These are phyloP conservation scores for Kazachstania martiniae DNA, from an alignment of 805 yeast genomes.

Conservation along the genomic window DNA sequence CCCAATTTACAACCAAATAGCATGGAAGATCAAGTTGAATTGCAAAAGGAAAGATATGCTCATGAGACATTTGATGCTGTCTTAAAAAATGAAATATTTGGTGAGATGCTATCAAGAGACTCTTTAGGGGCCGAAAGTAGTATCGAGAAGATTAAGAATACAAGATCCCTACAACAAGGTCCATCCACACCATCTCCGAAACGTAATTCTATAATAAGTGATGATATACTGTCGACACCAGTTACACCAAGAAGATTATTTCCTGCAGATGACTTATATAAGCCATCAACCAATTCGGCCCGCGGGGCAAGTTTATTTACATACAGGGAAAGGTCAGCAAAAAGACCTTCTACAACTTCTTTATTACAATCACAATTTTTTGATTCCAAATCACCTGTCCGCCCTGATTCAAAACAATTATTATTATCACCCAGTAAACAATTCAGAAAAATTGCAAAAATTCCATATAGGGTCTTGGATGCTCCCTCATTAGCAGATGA, in stretches of 20 bases:
- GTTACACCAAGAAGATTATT: constrained; percentile 28
- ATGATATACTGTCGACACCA: constrained; percentile 14
- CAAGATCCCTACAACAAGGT: constrained; percentile 20
- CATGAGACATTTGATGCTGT: constrained; percentile 79
- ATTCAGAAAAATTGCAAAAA: constrained; percentile 66
- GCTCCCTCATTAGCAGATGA: constrained; percentile 95
- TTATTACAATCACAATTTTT: constrained; percentile 55
- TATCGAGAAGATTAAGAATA: constrained; percentile 23
- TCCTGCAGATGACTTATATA: constrained; percentile 11
- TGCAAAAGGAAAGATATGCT: constrained; percentile 68
- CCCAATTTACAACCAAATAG: constrained; percentile 15
- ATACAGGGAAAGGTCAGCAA: constrained; percentile 59
- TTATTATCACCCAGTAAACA: constrained; percentile 75
- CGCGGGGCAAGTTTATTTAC: constrained; percentile 55
- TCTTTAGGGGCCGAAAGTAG: constrained; percentile 23
- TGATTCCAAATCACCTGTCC: constrained; percentile 71
- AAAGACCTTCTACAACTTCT: constrained; percentile 48
- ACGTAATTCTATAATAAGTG: background rate
- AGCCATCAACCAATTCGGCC: constrained; percentile 16
- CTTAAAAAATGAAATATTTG: constrained; percentile 81
- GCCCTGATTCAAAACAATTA: constrained; percentile 75
- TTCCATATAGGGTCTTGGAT: constrained; percentile 87
- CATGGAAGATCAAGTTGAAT: constrained; percentile 48
- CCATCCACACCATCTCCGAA: constrained; percentile 7
- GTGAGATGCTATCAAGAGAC: constrained; percentile 59